These are phyloP conservation scores for Alnus glutinosa DNA, from an alignment of 306 rosid genomes.

Conservation along the genomic window DNA sequence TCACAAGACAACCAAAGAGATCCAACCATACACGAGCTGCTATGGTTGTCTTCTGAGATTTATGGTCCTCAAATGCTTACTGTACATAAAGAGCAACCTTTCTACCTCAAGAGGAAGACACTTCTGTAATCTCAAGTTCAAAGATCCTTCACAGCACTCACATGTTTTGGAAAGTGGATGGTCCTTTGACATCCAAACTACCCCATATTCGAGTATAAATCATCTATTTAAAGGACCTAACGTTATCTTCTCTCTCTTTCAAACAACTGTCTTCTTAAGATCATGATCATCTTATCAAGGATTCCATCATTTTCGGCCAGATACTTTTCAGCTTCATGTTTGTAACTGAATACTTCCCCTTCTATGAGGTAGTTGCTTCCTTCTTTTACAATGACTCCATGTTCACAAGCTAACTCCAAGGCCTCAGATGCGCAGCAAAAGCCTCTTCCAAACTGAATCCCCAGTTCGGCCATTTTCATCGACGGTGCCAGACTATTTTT, in stretches of 20 bases:
- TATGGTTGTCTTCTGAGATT: background rate
- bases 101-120: background rate
- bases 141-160: background rate
- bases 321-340: constrained; percentile 50
- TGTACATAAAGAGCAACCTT: background rate
- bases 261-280: constrained; percentile 52
- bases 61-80: background rate
- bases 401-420: constrained; percentile 74
- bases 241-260: constrained; percentile 8
- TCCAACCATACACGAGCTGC: background rate
- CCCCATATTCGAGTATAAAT: constrained; percentile 3
- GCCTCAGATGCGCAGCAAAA: constrained; percentile 66
- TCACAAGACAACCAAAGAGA: background rate
- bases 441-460: constrained; percentile 75
- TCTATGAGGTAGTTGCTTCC: constrained; percentile 57
- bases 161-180: background rate
- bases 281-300: constrained; percentile 47
- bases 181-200: background rate
- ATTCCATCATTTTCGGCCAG: constrained; percentile 44
- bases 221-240: constrained; percentile 4
- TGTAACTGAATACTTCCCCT: constrained; percentile 41
- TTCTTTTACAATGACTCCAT: constrained; percentile 54
- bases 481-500: constrained; percentile 82
- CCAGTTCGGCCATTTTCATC: constrained; percentile 60
- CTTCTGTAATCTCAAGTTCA: background rate